Evolutionary conservation across 2,329 filamentous ascomycete genomes (phyloP), one percentile per base, ranked within the genome.

Genomic region (Zasmidium angulare): DNA sequence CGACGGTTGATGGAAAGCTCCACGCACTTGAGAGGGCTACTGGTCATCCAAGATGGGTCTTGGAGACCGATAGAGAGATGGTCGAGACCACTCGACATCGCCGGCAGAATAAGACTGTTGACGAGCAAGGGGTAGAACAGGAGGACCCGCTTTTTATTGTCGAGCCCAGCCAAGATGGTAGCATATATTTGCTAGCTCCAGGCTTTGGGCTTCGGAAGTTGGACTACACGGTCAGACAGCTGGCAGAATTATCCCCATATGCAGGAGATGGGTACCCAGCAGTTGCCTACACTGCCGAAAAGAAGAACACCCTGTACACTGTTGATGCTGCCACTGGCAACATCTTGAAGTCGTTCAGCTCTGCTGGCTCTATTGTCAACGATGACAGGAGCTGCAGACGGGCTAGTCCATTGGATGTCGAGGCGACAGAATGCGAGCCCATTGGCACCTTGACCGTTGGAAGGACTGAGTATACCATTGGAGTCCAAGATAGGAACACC

Each of bases 1-100:
- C 95, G 90, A 98, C 95, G 85, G 90, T 98, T 86, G 93, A 98
- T 83, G 95, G 95, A 83, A 90, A 91, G 75, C 86, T 98, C 72
- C 90, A 96, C 80, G 93, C 93, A 75, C 87, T 87, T 76, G 91
- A 97, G 80, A 86, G 95, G 71, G 89, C 88, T 74, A 95, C 89
- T 54, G 95, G 95, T 69, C 84, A 88, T 64, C 84, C 89, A 68
- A 89, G 88, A 73, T 98, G 95, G 95, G 88, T 89, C 71, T 83
- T 96, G 62, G 86, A 91, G 75, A 86, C 89, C 62, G 89, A 91
- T 68, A 86, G 89, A 69, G 91, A 93, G 67, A 93, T 96, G 86
- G 88, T 98, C 63, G 90, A 97, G 77, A 96, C 91, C 49, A 87
- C 85, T 59, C 93, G 97, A 74, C 86, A 92, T 73, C 85, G 87